Evolutionary conservation across 495 filamentous ascomycete genomes (phyloP), one percentile per base, ranked within the genome.

Genomic region (Trichocladium uniseriatum): DNA sequence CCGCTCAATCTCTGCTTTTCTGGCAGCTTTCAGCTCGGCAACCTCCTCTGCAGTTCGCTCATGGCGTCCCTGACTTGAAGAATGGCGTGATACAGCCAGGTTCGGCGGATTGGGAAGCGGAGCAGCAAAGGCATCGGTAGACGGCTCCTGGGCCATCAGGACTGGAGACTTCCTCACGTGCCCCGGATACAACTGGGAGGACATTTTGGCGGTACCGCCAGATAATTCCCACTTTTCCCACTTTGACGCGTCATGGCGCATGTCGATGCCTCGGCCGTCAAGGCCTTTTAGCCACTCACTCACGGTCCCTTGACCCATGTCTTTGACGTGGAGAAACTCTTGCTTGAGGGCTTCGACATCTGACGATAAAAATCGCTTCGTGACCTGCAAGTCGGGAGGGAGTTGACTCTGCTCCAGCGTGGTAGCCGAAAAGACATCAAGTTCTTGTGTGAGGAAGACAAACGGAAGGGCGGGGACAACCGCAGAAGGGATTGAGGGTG

Each of bases 231-330:
- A 89, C 43, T 76, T 79, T 58, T 89, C 86, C 79, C 85, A 88
- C 22, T 80, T 78, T 18, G 72, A 66, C 16, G 77, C 69, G 53
- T 86, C 79, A 20, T 69, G 65, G 32, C 75, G 71, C 15, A 68
- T 46, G 27, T 78, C 69, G 49, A 74, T 77, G n/a, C 83, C 80
- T 48, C 76, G 73, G 10, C 52, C 63, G 35, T 75, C 74, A 2
- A 89, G 73, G 11, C 84, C 84, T 62, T 87, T 88, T 6, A 80
- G 63, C 85, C 86, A 90, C 60, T 87, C 84, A 38, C 82, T 80
- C 15, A 75, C 72, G 8, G 80, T 73, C 14, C 80, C 80, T 5
- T 68, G 47, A 18, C 83, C 82, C 57, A 82, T 74, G 9, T 69
- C 65, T 46, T 73, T 76, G 38, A 78, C 83, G 1, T 77, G 67